Percentiles rank a stretch among this genome's conserved stretches.
Conservation (phyloP, 2,329 filamentous ascomycete genomes). For the Tolypocladium ovalisporum region DNA sequence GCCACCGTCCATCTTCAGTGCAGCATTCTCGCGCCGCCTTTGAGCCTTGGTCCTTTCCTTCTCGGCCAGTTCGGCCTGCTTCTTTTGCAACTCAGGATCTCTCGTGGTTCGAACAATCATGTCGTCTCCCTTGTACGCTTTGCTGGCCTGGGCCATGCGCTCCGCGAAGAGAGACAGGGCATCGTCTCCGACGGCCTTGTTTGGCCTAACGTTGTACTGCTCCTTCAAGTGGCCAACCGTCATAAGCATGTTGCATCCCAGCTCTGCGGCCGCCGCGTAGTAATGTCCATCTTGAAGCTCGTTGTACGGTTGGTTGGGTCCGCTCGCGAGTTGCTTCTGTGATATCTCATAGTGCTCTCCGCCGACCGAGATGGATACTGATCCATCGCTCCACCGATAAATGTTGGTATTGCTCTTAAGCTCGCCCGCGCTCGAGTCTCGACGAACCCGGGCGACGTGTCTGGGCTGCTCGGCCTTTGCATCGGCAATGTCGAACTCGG, state of each 20-base stretch:
- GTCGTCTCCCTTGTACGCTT: slow-evolving; percentile 42
- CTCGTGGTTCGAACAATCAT: slow-evolving; percentile 61
- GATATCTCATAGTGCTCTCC: slow-evolving; percentile 66
- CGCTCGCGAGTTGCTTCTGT: slow-evolving; percentile 57
- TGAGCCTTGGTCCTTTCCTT: slow-evolving; percentile 60
- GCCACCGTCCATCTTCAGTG: slow-evolving; percentile 51
- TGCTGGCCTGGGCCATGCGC: slow-evolving; percentile 53
- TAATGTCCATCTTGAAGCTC: slow-evolving; percentile 63
- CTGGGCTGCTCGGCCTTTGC: slow-evolving; percentile 44
- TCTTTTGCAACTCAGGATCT: slow-evolving; percentile 67
- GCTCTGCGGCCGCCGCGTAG: slow-evolving; percentile 63
- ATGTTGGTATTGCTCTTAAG: slow-evolving; percentile 67
- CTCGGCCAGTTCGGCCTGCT: slow-evolving; percentile 61
- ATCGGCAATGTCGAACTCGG: slow-evolving; percentile 42
- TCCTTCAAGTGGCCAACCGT: slow-evolving; percentile 68
- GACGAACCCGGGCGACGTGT: slow-evolving; percentile 59
- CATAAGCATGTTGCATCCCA: slow-evolving; percentile 56
- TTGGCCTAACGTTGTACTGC: slow-evolving; percentile 57
- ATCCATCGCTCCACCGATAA: slow-evolving; percentile 71
- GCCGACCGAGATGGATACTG: slow-evolving; percentile 63
- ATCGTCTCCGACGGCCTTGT: slow-evolving; percentile 57
- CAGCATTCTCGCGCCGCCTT: slow-evolving; percentile 56
- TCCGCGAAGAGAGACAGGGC: slow-evolving; percentile 59
- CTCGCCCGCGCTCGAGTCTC: slow-evolving; percentile 51
- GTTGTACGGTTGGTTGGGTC: slow-evolving; percentile 47